phyloP scores from a whole-genome alignment of 306 rosid species.

The Notholithocarpus densiflorus region DNA sequence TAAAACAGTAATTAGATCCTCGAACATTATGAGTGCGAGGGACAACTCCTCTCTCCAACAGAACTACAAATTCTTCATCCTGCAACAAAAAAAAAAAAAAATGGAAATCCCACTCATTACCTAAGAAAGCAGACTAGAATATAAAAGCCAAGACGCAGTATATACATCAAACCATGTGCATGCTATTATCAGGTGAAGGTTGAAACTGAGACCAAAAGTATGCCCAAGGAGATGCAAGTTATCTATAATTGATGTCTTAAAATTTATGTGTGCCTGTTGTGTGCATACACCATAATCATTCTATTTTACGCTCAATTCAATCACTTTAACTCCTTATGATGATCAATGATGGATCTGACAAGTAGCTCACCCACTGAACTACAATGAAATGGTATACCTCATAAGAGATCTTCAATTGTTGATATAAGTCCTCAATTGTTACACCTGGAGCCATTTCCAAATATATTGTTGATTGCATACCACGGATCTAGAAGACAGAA shows the following conservation, averaged over 20 bases:
- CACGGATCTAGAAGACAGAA: constrained; percentile 61
- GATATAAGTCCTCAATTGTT: constrained; percentile 59
- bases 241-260: neutral
- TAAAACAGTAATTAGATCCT: constrained; percentile 78
- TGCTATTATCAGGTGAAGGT: constrained; percentile 15
- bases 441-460: constrained; percentile 87
- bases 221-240: neutral
- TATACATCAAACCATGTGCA: constrained; percentile 6
- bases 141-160: constrained; percentile 2
- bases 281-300: too few relatives aligned
- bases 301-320: too few relatives aligned
- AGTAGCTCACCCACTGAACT: constrained; percentile 14
- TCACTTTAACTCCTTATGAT: too few relatives aligned
- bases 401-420: constrained; percentile 60
- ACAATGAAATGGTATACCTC: constrained; percentile 42
- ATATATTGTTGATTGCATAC: constrained; percentile 94
- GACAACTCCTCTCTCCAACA: constrained; percentile 64
- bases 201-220: neutral
- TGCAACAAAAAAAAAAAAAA: constrained; percentile 27
- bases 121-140: constrained; percentile 1
- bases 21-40: constrained; percentile 82
- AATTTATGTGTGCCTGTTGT: neutral
- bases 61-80: constrained; percentile 78
- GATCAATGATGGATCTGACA: constrained; percentile 4
- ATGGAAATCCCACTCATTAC: constrained; percentile 5